Evolutionary conservation across 768 basidiomycete species (phyloP).

Genomic region (Termitomyces sp.): DNA sequence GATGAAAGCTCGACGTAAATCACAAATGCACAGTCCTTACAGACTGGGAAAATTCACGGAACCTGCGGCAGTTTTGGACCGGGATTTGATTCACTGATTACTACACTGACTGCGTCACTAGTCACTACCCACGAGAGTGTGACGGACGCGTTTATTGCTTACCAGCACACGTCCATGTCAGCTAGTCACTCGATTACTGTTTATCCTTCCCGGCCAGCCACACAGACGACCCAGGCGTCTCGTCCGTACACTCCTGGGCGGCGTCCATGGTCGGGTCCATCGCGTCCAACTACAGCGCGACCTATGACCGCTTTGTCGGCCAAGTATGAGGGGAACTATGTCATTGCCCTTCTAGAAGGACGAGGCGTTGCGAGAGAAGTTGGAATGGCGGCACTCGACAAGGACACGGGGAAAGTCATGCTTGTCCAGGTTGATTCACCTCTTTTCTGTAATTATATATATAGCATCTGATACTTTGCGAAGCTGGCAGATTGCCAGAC

Average conservation of each 20-base stretch:
- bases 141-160: background rate
- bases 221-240: background rate
- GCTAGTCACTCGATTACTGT: background rate
- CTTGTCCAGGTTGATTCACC: slow-evolving; percentile 65
- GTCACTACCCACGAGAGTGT: background rate
- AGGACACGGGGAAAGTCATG: slow-evolving; percentile 69
- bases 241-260: background rate
- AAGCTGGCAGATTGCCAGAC: slow-evolving; percentile 86
- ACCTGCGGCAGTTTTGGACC: no score
- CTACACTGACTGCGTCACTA: background rate
- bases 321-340: slow-evolving; percentile 55
- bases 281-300: slow-evolving; percentile 57
- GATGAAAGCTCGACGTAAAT: no score
- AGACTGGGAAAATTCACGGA: no score
- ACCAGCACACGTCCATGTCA: background rate
- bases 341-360: slow-evolving; percentile 73
- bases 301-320: slow-evolving; percentile 65
- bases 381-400: slow-evolving; percentile 84
- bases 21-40: no score
- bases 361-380: slow-evolving; percentile 79
- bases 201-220: slow-evolving; percentile 2
- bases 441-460: background rate
- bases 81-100: background rate
- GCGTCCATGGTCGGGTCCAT: slow-evolving; percentile 55
- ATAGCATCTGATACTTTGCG: slow-evolving; percentile 4